Conservation (phyloP, 495 filamentous ascomycete genomes). For the Hyaloscypha bicolor region DNA sequence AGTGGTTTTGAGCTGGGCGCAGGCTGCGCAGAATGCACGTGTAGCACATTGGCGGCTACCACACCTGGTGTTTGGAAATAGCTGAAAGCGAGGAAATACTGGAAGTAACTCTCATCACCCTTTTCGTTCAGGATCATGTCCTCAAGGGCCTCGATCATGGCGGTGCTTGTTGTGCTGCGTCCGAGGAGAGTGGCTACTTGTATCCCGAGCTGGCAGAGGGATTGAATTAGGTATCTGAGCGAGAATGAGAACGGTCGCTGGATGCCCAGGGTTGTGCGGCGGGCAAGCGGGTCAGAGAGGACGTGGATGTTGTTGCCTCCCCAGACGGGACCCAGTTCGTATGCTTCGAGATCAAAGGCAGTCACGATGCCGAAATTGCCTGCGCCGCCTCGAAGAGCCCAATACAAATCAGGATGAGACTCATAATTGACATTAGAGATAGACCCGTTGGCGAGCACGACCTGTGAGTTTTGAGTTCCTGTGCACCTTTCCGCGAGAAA, state of each 20-base stretch:
- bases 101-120: neutral
- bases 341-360: conserved; percentile 38
- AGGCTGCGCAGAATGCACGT: no score
- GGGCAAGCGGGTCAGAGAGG: neutral
- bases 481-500: neutral
- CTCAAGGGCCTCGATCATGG: neutral
- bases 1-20: neutral
- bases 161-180: neutral
- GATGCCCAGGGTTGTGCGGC: neutral
- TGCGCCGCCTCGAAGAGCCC: conserved; percentile 46
- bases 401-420: conserved; percentile 49
- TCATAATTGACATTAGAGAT: conserved; percentile 49
- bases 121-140: neutral
- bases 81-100: neutral
- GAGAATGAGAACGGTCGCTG: neutral
- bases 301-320: neutral
- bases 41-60: no score
- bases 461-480: conserved; percentile 29
- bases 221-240: neutral
- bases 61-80: neutral
- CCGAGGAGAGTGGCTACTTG: neutral
- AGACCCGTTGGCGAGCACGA: conserved; percentile 52
- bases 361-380: conserved; percentile 60
- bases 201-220: neutral
- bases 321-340: neutral